phyloP scores from a whole-genome alignment of 768 basidiomycete genomes.

The Leucocoprinus sp. region DNA sequence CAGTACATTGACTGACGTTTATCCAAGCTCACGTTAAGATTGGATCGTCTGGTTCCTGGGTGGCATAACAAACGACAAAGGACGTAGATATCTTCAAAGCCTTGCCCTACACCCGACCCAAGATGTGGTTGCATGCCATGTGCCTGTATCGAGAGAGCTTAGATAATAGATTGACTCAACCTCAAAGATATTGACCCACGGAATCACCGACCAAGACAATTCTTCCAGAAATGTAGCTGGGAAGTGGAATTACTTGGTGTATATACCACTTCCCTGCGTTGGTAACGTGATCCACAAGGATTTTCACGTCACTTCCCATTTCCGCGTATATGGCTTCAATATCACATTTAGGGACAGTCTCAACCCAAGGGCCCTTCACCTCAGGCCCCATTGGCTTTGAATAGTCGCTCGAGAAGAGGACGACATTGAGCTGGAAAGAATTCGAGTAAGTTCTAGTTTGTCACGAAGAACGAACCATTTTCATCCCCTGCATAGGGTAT shows the following conservation, averaged over 20 bases:
- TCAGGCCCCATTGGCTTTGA: conserved; percentile 6
- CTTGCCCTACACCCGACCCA: conserved; percentile 52
- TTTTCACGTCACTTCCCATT: conserved; percentile 37
- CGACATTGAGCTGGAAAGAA: conserved; percentile 18
- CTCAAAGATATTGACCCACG: conserved; percentile 24
- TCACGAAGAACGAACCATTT: conserved; percentile 25
- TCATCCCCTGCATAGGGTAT: conserved; percentile 37
- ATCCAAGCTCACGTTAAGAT: conserved; percentile 31
- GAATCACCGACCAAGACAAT: conserved; percentile 49
- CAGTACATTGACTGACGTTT: no score
- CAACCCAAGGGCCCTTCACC: conserved; percentile 30
- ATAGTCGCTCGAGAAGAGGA: conserved; percentile 3
- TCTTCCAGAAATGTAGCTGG: conserved; percentile 33
- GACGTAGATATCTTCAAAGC: conserved; percentile 46
- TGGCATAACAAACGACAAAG: conserved; percentile 38
- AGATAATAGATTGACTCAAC: not conserved
- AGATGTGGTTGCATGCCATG: conserved; percentile 55
- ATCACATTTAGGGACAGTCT: conserved; percentile 31
- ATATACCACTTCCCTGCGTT: conserved; percentile 45
- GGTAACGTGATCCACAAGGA: conserved; percentile 33
- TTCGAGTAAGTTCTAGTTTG: not conserved
- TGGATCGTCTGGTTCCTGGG: conserved; percentile 28
- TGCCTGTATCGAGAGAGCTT: conserved; percentile 26
- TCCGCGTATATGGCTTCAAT: conserved; percentile 33
- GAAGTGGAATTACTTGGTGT: conserved; percentile 37